These are phyloP conservation scores for Monosporascus sp. DNA, from an alignment of 2,329 filamentous ascomycete species.

Conservation along the genomic window DNA sequence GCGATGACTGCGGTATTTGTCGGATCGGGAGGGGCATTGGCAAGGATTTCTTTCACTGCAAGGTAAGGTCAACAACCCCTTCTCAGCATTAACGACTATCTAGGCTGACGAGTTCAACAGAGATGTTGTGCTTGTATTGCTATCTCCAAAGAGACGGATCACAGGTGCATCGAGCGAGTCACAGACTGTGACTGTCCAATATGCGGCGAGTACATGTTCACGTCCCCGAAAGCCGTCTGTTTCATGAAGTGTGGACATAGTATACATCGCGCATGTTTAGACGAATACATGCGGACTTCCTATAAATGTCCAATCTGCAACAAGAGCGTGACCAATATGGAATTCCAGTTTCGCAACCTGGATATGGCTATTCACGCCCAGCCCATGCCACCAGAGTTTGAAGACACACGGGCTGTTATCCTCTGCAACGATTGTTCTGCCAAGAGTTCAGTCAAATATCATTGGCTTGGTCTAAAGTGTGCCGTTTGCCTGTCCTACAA, in stretches of 20 bases:
- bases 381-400: slow-evolving; percentile 85
- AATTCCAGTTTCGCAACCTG: slow-evolving; percentile 85
- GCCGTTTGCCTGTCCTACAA: slow-evolving; percentile 67
- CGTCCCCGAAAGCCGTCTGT: slow-evolving; percentile 79
- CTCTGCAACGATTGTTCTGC: slow-evolving; percentile 94
- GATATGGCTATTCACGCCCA: slow-evolving; percentile 83
- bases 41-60: slow-evolving; percentile 98
- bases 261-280: slow-evolving; percentile 86
- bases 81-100: background rate
- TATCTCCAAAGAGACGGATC: slow-evolving; percentile 76
- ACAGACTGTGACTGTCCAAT: slow-evolving; percentile 97
- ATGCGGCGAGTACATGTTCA: slow-evolving; percentile 95
- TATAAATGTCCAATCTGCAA: slow-evolving; percentile 97
- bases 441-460: slow-evolving; percentile 80
- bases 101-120: slow-evolving; percentile 35
- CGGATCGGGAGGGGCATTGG: slow-evolving; percentile 84
- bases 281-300: slow-evolving; percentile 79
- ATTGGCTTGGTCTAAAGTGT: slow-evolving; percentile 94
- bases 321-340: slow-evolving; percentile 97
- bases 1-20: slow-evolving; percentile 92
- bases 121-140: slow-evolving; percentile 92
- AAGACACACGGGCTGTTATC: slow-evolving; percentile 73
- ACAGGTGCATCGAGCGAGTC: slow-evolving; percentile 90
- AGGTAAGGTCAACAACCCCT: slow-evolving; percentile 50
- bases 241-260: slow-evolving; percentile 96